These are phyloP conservation scores for Salix suchowensis DNA, from an alignment of 345 rosid genomes.

Conservation along the genomic window DNA sequence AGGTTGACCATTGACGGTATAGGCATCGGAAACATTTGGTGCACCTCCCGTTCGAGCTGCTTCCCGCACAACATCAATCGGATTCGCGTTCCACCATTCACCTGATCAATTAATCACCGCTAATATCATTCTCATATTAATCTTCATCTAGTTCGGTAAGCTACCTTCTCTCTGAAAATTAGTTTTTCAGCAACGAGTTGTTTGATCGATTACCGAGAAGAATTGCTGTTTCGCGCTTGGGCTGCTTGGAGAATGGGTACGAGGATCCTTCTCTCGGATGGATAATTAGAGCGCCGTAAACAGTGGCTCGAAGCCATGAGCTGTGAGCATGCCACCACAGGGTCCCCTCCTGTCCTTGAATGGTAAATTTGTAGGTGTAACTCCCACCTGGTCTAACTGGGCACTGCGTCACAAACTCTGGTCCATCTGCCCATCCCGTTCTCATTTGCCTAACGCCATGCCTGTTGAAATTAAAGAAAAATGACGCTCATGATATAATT, in stretches of 20 bases:
- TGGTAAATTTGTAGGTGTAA: conserved; percentile 76
- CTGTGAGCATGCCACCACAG: conserved; percentile 99
- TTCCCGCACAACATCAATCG: conserved; percentile 11
- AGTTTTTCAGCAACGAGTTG: neutral
- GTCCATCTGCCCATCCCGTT: conserved; percentile 96
- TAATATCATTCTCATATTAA: neutral
- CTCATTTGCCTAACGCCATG: conserved; percentile 84
- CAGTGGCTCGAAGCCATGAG: conserved; percentile 96
- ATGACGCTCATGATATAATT: neutral
- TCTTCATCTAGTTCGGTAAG: neutral
- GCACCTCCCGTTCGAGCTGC: conserved; percentile 23
- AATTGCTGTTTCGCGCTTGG: conserved; percentile 57
- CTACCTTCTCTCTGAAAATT: neutral
- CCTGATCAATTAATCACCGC: neutral
- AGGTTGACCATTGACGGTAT: conserved; percentile 31
- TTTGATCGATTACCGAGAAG: conserved; percentile 52
- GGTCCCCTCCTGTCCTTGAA: conserved; percentile 88
- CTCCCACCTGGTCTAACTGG: conserved; percentile 84
- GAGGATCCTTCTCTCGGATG: conserved; percentile 54
- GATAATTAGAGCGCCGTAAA: conserved; percentile 74
- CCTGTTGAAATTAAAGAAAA: conserved; percentile 22
- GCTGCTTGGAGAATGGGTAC: conserved; percentile 75
- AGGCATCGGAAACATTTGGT: conserved; percentile 29
- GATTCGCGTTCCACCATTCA: conserved; percentile 28
- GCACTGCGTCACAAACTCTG: conserved; percentile 91